Evolutionary conservation across 1,139 yeast species (phyloP).

Genomic region (Hyphopichia fennica): DNA sequence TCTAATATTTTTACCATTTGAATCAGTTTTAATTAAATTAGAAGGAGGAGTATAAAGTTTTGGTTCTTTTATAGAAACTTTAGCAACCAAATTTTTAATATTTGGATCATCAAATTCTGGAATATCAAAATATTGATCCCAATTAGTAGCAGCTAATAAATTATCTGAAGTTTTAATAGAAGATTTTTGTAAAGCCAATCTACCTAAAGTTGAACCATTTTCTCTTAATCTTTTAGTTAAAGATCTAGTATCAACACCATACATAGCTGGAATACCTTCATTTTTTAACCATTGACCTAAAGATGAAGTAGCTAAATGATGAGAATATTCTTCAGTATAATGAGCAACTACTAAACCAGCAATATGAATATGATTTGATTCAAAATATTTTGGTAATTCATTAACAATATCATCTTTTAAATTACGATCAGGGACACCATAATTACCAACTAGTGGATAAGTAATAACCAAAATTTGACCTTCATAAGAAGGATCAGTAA

Average conservation of each 20-base stretch:
- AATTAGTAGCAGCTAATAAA: slow-evolving; percentile 27
- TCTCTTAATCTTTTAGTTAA: slow-evolving; percentile 91
- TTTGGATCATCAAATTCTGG: slow-evolving; percentile 96
- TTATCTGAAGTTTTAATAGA: slow-evolving; percentile 36
- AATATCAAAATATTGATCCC: slow-evolving; percentile 66
- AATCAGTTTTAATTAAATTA: slow-evolving; percentile 53
- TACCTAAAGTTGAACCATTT: slow-evolving; percentile 90
- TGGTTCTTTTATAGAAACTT: slow-evolving; percentile 80
- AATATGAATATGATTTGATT: slow-evolving; percentile 86
- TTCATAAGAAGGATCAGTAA: slow-evolving; percentile 97
- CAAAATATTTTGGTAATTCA: slow-evolving; percentile 86
- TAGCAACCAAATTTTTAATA: slow-evolving; percentile 84
- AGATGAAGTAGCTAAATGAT: slow-evolving; percentile 87
- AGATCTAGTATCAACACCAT: slow-evolving; percentile 96
- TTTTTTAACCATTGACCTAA: slow-evolving; percentile 92
- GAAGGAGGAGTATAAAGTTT: slow-evolving; percentile 67
- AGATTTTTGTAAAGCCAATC: slow-evolving; percentile 64
- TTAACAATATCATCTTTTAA: slow-evolving; percentile 73
- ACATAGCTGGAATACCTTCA: slow-evolving; percentile 92
- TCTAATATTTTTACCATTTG: slow-evolving; percentile 73
- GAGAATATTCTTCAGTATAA: slow-evolving; percentile 95
- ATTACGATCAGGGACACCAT: slow-evolving; percentile 95
- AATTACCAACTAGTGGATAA: slow-evolving; percentile 95
- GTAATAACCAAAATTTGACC: slow-evolving; percentile 98
- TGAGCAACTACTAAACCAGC: slow-evolving; percentile 98